Percentiles rank a stretch among this genome's conserved stretches.
Conservation (phyloP, 352 stramenopile species). For the Phytophthora hibernalis region DNA sequence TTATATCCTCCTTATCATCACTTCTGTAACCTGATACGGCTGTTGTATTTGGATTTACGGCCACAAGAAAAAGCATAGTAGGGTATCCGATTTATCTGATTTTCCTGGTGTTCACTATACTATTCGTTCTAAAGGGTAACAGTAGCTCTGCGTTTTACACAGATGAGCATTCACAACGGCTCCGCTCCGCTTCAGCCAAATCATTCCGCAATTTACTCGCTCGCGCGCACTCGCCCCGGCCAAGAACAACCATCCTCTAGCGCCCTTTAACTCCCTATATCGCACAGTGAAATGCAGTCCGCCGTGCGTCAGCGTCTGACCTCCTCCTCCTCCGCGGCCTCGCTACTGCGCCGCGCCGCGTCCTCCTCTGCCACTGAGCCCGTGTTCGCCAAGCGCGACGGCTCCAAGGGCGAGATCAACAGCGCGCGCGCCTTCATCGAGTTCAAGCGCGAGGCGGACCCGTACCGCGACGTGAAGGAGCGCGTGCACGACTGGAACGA, state of each 20-base stretch:
- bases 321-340: conserved; percentile 6
- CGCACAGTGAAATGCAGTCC: conserved; percentile 35
- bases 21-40: not conserved
- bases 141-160: conserved; percentile 28
- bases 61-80: too few species aligned
- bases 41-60: too few species aligned
- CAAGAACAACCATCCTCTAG: conserved; percentile 8
- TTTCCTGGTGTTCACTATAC: not conserved
- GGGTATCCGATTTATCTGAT: not conserved
- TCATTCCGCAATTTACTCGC: conserved; percentile 43
- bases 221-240: conserved; percentile 23
- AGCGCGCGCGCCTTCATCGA: conserved; percentile 86
- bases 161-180: conserved; percentile 32
- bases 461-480: conserved; percentile 94
- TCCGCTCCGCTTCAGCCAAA: conserved; percentile 31
- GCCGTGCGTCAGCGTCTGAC: conserved; percentile 30
- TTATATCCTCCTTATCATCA: conserved; percentile 18
- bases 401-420: conserved; percentile 69
- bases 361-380: conserved; percentile 35
- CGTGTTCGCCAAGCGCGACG: conserved; percentile 68
- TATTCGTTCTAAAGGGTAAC: not conserved
- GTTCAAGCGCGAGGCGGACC: conserved; percentile 86
- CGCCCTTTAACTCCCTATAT: not conserved
- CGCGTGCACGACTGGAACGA: conserved; percentile 97
- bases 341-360: conserved; percentile 28